Percentiles rank a stretch among this genome's conserved stretches.
phyloP scores from a whole-genome alignment of 2,329 filamentous ascomycete genomes.

The Colletotrichum agaves region DNA sequence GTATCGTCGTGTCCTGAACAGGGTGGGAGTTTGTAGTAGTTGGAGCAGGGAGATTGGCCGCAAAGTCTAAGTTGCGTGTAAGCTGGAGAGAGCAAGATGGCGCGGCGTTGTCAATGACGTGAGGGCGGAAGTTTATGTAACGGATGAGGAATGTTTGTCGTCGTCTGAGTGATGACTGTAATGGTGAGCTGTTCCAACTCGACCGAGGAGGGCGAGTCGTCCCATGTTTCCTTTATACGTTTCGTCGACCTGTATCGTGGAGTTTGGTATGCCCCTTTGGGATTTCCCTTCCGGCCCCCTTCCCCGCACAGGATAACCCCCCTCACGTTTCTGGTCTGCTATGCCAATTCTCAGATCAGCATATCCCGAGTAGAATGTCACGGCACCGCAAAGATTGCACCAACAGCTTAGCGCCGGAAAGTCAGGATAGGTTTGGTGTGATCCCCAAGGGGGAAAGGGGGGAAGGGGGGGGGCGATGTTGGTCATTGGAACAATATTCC shows the following conservation, averaged over 20 bases:
- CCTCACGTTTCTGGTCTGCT: neutral
- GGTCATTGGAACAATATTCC: slow-evolving; percentile 17
- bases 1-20: neutral
- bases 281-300: slow-evolving; percentile 30
- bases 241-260: slow-evolving; percentile 15
- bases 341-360: slow-evolving; percentile 28
- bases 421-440: slow-evolving; percentile 18
- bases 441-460: neutral
- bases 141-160: neutral
- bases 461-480: neutral
- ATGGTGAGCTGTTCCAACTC: neutral
- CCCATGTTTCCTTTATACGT: slow-evolving; percentile 13
- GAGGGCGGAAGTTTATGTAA: neutral
- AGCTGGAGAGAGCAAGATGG: neutral
- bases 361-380: slow-evolving; percentile 22
- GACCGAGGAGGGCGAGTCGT: neutral
- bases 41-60: neutral
- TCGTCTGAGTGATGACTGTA: slow-evolving; percentile 1
- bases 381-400: slow-evolving; percentile 8
- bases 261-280: slow-evolving; percentile 9
- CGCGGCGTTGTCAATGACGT: neutral
- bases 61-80: neutral
- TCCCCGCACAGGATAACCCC: neutral
- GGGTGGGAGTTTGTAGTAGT: no score
- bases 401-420: slow-evolving; percentile 17